Conservation (phyloP, 352 stramenopile species). For the Peronospora destructor region DNA sequence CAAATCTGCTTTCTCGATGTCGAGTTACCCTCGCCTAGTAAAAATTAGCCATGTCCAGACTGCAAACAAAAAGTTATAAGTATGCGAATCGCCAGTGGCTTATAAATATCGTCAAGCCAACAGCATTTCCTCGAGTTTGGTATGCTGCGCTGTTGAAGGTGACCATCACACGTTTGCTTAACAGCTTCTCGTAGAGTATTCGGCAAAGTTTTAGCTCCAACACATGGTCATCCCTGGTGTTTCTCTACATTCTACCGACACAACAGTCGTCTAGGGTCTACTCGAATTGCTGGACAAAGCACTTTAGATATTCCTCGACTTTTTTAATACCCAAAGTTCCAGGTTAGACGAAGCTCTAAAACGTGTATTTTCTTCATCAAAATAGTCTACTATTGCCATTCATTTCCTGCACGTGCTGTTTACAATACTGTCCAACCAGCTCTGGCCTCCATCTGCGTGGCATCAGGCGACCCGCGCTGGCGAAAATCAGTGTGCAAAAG, state of each 20-base stretch:
- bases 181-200: conserved; percentile 43
- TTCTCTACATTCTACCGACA: background rate
- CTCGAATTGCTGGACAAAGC: conserved; percentile 26
- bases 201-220: conserved; percentile 22
- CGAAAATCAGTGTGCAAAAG: conserved; percentile 17
- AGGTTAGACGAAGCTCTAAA: background rate
- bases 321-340: background rate
- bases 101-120: conserved; percentile 46
- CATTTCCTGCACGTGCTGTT: background rate
- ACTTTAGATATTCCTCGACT: background rate
- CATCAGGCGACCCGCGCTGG: conserved; percentile 17
- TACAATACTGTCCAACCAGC: conserved; percentile 19
- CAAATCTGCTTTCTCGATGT: too few species aligned
- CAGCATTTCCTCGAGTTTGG: conserved; percentile 57
- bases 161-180: conserved; percentile 51
- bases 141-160: conserved; percentile 61
- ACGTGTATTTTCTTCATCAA: conserved; percentile 6
- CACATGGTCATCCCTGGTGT: background rate
- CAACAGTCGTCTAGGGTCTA: conserved; percentile 21
- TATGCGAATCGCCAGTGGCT: conserved; percentile 17
- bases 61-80: too few species aligned
- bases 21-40: too few species aligned
- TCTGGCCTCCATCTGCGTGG: conserved; percentile 22
- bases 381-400: conserved; percentile 10
- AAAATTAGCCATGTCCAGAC: too few species aligned